These are phyloP conservation scores for Murraya koenigii DNA, from an alignment of 345 rosid genomes.

Conservation along the genomic window DNA sequence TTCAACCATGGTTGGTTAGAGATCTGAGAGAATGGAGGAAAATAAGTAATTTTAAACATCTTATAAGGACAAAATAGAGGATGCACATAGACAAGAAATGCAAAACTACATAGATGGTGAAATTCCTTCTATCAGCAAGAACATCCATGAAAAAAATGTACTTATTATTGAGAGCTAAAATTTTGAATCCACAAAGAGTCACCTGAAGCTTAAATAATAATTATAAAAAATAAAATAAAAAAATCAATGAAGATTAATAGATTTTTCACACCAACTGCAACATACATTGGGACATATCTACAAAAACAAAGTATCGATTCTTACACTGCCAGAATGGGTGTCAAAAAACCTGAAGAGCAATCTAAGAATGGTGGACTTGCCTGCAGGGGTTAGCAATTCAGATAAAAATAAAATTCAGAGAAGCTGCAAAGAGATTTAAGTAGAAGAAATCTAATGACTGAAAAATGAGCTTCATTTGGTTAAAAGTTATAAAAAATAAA, in stretches of 20 bases:
- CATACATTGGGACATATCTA: background rate
- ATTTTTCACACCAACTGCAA: background rate
- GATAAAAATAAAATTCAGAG: conserved; percentile 18
- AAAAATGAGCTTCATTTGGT: background rate
- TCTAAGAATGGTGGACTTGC: conserved; percentile 95
- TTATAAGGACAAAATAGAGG: background rate
- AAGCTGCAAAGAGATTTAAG: conserved; percentile 4
- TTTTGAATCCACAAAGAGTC: background rate
- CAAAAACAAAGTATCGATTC: conserved; percentile 20
- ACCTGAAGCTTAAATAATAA: background rate
- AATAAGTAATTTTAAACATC: background rate
- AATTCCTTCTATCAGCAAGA: background rate
- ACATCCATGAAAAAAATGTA: background rate
- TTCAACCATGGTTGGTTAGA: background rate
- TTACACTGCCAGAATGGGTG: conserved; percentile 79
- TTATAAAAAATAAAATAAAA: background rate
- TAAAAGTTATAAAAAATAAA: background rate
- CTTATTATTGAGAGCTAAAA: background rate
- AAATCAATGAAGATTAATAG: background rate
- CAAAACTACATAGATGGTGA: background rate
- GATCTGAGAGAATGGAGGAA: background rate
- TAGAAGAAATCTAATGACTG: background rate
- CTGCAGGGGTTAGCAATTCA: conserved; percentile 47
- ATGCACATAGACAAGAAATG: background rate
- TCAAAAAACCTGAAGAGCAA: conserved; percentile 88